phyloP scores from a whole-genome alignment of 2,329 filamentous ascomycete genomes.

The Xylaria sp. region DNA sequence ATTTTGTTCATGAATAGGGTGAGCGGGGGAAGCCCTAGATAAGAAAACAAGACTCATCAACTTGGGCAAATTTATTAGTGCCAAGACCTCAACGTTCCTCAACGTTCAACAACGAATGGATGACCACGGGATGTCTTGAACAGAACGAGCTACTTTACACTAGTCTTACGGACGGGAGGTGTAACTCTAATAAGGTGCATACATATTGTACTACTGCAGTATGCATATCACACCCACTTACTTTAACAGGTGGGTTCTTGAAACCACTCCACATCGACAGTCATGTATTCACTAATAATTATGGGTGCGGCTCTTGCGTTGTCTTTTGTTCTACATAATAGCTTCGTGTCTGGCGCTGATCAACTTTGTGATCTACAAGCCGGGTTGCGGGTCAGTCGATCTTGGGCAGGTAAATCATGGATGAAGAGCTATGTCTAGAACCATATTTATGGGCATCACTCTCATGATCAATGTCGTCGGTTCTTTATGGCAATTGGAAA shows the following conservation, averaged over 20 bases:
- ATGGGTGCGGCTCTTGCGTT: background rate
- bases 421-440: background rate
- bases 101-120: background rate
- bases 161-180: background rate
- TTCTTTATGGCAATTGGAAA: background rate
- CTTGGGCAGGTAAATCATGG: background rate
- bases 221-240: no score
- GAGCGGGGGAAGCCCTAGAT: background rate
- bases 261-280: background rate
- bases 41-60: background rate
- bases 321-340: background rate
- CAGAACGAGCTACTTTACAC: background rate
- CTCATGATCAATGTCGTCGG: background rate
- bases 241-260: background rate
- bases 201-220: no score
- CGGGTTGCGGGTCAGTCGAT: background rate
- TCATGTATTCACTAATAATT: conserved; percentile 5
- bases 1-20: background rate
- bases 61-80: background rate
- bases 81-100: background rate
- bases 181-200: background rate
- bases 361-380: background rate
- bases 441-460: background rate
- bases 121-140: background rate
- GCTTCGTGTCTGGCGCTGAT: background rate